Conservation (phyloP, 345 rosid species). For the Lepidium sativum region DNA sequence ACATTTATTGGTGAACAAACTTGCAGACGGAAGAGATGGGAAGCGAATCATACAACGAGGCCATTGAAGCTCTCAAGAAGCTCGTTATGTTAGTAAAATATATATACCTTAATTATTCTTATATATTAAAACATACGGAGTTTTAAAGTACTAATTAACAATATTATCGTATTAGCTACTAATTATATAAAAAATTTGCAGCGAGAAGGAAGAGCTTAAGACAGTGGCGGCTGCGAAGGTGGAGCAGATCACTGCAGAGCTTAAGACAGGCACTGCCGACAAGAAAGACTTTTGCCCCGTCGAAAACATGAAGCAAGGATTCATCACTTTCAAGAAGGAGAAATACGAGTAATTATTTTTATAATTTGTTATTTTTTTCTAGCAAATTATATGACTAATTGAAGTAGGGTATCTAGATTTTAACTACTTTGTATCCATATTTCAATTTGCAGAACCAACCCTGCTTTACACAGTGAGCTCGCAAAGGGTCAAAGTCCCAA, state of each 20-base stretch:
- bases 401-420: neutral
- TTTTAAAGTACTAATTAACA: too few relatives aligned
- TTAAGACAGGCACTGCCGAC: conserved; percentile 36
- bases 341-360: conserved; percentile 58
- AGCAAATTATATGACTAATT: too few relatives aligned
- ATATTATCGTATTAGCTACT: neutral
- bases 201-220: conserved; percentile 77
- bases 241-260: conserved; percentile 64
- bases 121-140: too few relatives aligned
- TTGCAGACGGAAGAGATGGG: conserved; percentile 77
- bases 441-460: conserved; percentile 48
- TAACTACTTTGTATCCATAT: neutral
- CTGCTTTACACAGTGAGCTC: conserved; percentile 61
- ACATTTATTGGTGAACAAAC: conserved; percentile 2
- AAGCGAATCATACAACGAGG: conserved; percentile 61
- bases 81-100: conserved; percentile 49
- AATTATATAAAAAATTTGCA: conserved; percentile 12
- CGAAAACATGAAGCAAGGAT: conserved; percentile 66
- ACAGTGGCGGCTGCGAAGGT: conserved; percentile 68
- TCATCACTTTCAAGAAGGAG: conserved; percentile 77
- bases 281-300: conserved; percentile 40
- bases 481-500: conserved; percentile 92
- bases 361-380: too few relatives aligned
- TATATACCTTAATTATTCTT: neutral
- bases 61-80: conserved; percentile 83